Evolutionary conservation across 495 filamentous ascomycete genomes (phyloP).

Genomic region (Trichoderma asperelloides): DNA sequence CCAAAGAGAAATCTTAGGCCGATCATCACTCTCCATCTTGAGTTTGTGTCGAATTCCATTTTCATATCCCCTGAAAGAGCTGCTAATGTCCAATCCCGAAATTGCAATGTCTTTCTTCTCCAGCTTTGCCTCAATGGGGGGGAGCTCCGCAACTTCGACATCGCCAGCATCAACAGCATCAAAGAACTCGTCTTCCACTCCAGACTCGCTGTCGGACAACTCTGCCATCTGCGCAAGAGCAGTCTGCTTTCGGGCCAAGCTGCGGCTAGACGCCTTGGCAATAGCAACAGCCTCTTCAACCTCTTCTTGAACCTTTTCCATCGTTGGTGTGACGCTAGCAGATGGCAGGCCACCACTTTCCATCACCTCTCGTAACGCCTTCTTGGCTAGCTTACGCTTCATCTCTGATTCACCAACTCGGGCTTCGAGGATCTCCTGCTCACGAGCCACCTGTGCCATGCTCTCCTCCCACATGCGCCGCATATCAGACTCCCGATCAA

Average conservation of each 20-base stretch:
- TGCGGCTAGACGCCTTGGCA: slow-evolving; percentile 14
- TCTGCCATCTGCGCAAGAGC: slow-evolving; percentile 52
- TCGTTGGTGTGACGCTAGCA: slow-evolving; percentile 34
- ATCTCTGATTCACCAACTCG: slow-evolving; percentile 83
- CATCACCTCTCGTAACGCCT: slow-evolving; percentile 78
- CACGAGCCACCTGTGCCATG: slow-evolving; percentile 86
- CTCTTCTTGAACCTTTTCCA: slow-evolving; percentile 20
- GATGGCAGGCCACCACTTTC: slow-evolving; percentile 46
- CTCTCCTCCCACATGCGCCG: slow-evolving; percentile 97
- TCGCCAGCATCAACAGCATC: slow-evolving; percentile 93
- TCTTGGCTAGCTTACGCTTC: slow-evolving; percentile 82
- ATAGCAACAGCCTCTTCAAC: slow-evolving; percentile 20
- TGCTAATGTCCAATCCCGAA: slow-evolving; percentile 52
- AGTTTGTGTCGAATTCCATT: slow-evolving; percentile 67
- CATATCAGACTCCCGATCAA: slow-evolving; percentile 81
- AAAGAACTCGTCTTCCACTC: slow-evolving; percentile 90
- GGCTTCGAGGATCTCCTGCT: slow-evolving; percentile 84
- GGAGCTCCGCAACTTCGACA: slow-evolving; percentile 59
- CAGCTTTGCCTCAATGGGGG: slow-evolving; percentile 33
- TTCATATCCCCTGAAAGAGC: slow-evolving; percentile 85
- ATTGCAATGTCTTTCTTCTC: slow-evolving; percentile 32
- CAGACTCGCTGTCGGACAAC: slow-evolving; percentile 70
- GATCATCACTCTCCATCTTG: slow-evolving; percentile 84
- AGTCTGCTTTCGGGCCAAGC: slow-evolving; percentile 43
- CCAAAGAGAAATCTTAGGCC: slow-evolving; percentile 93